Percentiles rank a stretch among this genome's conserved stretches.
Conservation (phyloP, 2,329 filamentous ascomycete genomes). For the Apiospora arundinis region DNA sequence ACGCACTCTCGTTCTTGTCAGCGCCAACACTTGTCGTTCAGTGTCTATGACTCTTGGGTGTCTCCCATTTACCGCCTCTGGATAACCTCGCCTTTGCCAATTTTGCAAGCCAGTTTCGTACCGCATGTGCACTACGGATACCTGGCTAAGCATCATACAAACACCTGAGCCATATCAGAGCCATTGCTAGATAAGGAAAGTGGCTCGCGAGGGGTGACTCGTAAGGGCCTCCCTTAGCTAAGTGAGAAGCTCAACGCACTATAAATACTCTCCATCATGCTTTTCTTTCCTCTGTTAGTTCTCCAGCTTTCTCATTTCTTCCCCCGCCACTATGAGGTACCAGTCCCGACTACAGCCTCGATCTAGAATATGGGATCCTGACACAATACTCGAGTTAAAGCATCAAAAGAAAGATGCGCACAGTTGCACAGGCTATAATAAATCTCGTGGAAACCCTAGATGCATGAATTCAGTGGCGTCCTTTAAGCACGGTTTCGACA, state of each 20-base stretch:
- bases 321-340: background rate
- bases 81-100: background rate
- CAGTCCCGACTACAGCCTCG: background rate
- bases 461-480: too few species aligned
- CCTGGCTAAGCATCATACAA: background rate
- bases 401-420: too few species aligned
- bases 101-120: background rate
- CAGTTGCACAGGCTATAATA: too few species aligned
- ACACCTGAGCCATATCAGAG: background rate
- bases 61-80: background rate
- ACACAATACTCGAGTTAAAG: too few species aligned
- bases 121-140: background rate
- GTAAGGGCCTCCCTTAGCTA: background rate
- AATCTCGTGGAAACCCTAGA: too few species aligned
- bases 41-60: background rate
- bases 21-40: background rate
- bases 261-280: background rate
- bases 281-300: background rate
- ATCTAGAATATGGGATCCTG: background rate
- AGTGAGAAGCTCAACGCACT: background rate
- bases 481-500: too few species aligned
- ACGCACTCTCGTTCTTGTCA: background rate
- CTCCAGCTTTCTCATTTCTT: constrained; percentile 2
- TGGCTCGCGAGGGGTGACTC: background rate
- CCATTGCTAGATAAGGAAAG: background rate